Conservation (phyloP, 73 alveolate genomes). For the Paramecium bursaria region DNA sequence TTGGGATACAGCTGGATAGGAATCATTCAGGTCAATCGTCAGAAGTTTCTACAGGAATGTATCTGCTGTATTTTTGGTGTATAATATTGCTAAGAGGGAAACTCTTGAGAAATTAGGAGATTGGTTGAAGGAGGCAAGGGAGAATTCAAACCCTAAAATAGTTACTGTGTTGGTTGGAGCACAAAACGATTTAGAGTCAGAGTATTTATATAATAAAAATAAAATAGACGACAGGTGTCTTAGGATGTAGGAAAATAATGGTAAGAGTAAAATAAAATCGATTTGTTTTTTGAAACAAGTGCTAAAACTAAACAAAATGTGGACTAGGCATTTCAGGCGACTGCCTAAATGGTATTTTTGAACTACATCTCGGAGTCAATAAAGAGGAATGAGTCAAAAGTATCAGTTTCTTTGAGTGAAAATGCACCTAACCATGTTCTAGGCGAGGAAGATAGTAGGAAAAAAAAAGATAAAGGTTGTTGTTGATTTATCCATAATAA, state of each 20-base stretch:
- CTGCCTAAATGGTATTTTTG: slow-evolving; percentile 65
- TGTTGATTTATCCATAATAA: too few relatives aligned
- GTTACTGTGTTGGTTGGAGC: slow-evolving; percentile 88
- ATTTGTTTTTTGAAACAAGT: slow-evolving; percentile 65
- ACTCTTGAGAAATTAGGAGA: slow-evolving; percentile 55
- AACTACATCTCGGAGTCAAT: slow-evolving; percentile 34
- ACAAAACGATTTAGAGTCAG: slow-evolving; percentile 82
- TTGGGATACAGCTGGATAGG: slow-evolving; percentile 96
- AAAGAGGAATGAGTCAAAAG: slow-evolving; percentile 48
- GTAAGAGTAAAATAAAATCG: slow-evolving; percentile 38
- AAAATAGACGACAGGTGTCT: slow-evolving; percentile 57
- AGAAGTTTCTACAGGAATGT: slow-evolving; percentile 94
- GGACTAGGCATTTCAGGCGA: slow-evolving; percentile 63
- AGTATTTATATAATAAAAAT: slow-evolving; percentile 13
- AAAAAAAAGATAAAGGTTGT: slow-evolving; percentile 47
- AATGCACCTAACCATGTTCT: slow-evolving; percentile 23
- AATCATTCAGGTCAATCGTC: slow-evolving; percentile 91
- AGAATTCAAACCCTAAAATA: slow-evolving; percentile 82
- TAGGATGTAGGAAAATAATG: slow-evolving; percentile 61
- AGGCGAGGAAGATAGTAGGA: slow-evolving; percentile 18
- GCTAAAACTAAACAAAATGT: slow-evolving; percentile 56
- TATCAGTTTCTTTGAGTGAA: slow-evolving; percentile 39
- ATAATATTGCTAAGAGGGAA: slow-evolving; percentile 82
- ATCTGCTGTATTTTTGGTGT: slow-evolving; percentile 91
- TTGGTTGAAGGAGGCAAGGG: slow-evolving; percentile 70